Conservation (phyloP, 805 yeast species). For the Candida xiaguanensis region DNA sequence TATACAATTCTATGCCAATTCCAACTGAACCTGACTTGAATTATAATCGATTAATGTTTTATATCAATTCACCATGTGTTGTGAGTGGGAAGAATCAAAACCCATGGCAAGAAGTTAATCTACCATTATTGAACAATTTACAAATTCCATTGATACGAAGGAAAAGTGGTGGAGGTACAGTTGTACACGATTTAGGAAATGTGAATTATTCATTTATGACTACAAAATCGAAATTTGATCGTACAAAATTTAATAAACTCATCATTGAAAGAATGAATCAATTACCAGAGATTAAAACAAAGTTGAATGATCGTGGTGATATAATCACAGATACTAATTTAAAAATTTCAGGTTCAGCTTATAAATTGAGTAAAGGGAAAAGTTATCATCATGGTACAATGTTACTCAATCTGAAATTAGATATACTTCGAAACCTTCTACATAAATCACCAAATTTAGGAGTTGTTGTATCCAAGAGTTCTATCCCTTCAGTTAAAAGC, state of each 20-base stretch:
- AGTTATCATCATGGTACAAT: conserved; percentile 96
- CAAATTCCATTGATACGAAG: conserved; percentile 72
- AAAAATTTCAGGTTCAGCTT: conserved; percentile 93
- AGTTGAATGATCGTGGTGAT: conserved; percentile 77
- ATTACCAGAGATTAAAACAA: conserved; percentile 8
- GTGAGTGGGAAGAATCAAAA: conserved; percentile 95
- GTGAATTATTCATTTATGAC: conserved; percentile 81
- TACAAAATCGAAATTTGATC: conserved; percentile 58
- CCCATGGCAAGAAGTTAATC: conserved; percentile 82
- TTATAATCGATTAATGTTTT: conserved; percentile 61
- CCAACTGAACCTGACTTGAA: conserved; percentile 15
- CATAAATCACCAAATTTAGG: conserved; percentile 44
- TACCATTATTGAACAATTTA: conserved; percentile 47
- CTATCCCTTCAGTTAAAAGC: conserved; percentile 75
- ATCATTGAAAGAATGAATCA: conserved; percentile 34
- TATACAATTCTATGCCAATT: conserved; percentile 63
- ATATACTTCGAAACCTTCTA: conserved; percentile 56
- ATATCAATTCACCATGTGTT: conserved; percentile 79
- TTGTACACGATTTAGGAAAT: conserved; percentile 89
- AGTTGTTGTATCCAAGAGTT: conserved; percentile 42
- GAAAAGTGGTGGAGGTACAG: conserved; percentile 93
- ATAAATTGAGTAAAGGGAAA: conserved; percentile 73
- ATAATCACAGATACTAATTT: conserved; percentile 39
- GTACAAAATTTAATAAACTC: conserved; percentile 50
- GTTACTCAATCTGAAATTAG: conserved; percentile 67